Percentiles rank a stretch among this genome's conserved stretches.
Evolutionary conservation across 139 green algal species (phyloP).

Genomic region (Gonium pectorale): DNA sequence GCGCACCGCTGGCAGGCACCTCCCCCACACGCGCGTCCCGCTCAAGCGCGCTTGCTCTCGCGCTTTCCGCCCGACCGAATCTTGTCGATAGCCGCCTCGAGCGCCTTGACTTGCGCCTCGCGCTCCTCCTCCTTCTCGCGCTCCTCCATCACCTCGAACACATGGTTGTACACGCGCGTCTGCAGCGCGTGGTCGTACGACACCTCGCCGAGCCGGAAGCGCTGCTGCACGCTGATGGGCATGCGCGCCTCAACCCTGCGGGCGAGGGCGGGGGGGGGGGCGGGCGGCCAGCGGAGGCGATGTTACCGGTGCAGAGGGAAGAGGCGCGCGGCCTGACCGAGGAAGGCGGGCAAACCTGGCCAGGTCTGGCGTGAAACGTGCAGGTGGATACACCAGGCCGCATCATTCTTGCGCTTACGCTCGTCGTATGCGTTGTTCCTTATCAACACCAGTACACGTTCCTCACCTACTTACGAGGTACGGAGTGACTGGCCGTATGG

Average conservation of each 20-base stretch:
- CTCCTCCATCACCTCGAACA: constrained; percentile 68
- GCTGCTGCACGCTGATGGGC: constrained; percentile 43
- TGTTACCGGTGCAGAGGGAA: no score
- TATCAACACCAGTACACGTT: no score
- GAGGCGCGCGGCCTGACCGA: no score
- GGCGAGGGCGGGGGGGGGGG: background rate
- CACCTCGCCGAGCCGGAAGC: constrained; percentile 55
- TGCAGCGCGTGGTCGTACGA: constrained; percentile 46
- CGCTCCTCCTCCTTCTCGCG: constrained; percentile 48
- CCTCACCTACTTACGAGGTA: no score
- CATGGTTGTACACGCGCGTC: constrained; percentile 61
- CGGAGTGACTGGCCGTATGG: no score
- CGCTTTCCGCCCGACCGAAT: constrained; percentile 1
- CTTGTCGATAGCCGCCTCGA: constrained; percentile 29
- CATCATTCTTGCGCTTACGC: no score
- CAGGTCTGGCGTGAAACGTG: no score
- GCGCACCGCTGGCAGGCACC: no score
- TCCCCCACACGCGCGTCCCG: no score
- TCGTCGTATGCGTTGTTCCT: no score
- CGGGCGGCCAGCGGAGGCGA: background rate
- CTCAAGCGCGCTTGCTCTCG: constrained; percentile 6
- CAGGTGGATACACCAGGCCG: no score
- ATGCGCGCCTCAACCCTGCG: constrained; percentile 56
- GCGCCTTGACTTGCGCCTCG: constrained; percentile 37
- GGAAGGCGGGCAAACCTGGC: no score